Percentiles rank a stretch among this genome's conserved stretches.
phyloP scores from a whole-genome alignment of 2,329 filamentous ascomycete genomes.

The Cryphonectria parasitica region DNA sequence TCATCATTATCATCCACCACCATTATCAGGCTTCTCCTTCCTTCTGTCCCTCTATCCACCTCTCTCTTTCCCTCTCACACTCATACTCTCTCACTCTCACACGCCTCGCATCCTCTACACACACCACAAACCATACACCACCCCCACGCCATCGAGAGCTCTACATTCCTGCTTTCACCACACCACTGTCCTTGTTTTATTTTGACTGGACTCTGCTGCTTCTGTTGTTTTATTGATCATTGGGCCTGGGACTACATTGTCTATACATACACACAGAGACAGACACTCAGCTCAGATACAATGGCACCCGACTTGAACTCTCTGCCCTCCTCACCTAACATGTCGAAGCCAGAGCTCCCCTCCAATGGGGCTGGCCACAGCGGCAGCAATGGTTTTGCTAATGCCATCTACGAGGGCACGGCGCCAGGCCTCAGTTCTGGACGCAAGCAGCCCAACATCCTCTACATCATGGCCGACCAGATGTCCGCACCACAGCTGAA shows the following conservation, averaged over 20 bases:
- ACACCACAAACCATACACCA: background rate
- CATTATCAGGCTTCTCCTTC: background rate
- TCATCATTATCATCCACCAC: background rate
- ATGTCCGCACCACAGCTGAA: conserved; percentile 87
- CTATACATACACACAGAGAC: conserved; percentile 16
- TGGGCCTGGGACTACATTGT: conserved; percentile 17
- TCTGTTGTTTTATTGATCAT: conserved; percentile 14
- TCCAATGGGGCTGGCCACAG: conserved; percentile 19
- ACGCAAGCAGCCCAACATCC: conserved; percentile 65
- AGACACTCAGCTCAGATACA: conserved; percentile 27
- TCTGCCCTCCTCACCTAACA: conserved; percentile 57
- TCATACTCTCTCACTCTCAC: background rate
- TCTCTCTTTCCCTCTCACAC: background rate
- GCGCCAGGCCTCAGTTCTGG: conserved; percentile 23
- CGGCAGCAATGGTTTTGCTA: conserved; percentile 34
- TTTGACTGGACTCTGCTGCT: conserved; percentile 1
- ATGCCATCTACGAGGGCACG: conserved; percentile 22
- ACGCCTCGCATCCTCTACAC: too few species aligned
- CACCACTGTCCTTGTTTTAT: background rate
- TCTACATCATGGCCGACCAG: conserved; percentile 98
- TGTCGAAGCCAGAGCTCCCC: conserved; percentile 18
- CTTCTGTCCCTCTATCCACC: background rate
- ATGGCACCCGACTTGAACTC: conserved; percentile 80
- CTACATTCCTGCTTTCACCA: conserved; percentile 7
- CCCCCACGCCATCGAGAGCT: background rate